Conservation (phyloP, 345 rosid species). For the Camelina neglecta region DNA sequence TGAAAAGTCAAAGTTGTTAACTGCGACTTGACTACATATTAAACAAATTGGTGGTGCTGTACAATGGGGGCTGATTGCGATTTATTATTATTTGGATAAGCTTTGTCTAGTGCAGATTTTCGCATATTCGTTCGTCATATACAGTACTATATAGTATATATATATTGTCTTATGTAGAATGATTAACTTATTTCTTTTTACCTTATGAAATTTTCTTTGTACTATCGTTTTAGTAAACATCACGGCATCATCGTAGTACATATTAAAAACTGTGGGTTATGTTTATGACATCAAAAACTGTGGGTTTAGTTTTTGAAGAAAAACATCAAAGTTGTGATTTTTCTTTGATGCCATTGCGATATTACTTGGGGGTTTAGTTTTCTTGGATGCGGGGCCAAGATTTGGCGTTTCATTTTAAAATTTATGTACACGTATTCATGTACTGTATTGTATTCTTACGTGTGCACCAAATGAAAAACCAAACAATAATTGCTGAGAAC, state of each 20-base stretch:
- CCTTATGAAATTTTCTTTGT: too few species aligned
- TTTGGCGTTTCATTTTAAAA: background rate
- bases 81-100: constrained; percentile 28
- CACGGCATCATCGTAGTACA: background rate
- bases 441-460: constrained; percentile 19
- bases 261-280: background rate
- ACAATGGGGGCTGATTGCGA: background rate
- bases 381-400: background rate
- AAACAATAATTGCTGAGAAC: background rate
- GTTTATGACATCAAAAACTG: constrained; percentile 8
- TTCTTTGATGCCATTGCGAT: background rate
- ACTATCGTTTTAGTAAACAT: background rate
- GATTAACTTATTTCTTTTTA: background rate
- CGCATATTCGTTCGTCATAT: constrained; percentile 23
- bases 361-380: too few species aligned
- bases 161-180: background rate
- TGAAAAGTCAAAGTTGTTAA: constrained; percentile 38
- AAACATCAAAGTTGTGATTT: background rate
- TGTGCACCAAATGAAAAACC: background rate
- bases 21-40: constrained; percentile 29
- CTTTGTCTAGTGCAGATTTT: constrained; percentile 1
- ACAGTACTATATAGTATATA: background rate
- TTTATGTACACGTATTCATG: constrained; percentile 17
- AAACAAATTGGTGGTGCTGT: background rate
- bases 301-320: constrained; percentile 21